Percentiles rank a stretch among this genome's conserved stretches.
Conservation (phyloP, 257 asterid species). For the Penstemon davidsonii region DNA sequence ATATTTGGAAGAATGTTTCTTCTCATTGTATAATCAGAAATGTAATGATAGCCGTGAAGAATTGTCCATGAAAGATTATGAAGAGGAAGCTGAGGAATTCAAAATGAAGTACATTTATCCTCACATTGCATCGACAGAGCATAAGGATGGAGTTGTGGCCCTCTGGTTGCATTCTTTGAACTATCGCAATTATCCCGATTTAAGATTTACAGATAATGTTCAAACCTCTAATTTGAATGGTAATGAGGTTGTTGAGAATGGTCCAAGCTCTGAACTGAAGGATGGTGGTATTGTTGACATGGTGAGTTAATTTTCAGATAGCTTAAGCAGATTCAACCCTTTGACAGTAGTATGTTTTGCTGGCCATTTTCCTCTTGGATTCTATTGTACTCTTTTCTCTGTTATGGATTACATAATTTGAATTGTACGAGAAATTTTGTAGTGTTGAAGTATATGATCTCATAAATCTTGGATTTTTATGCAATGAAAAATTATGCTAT, state of each 20-base stretch:
- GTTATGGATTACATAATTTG: too few species aligned
- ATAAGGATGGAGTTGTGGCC: slow-evolving; percentile 72
- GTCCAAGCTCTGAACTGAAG: slow-evolving; percentile 8
- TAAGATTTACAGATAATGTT: slow-evolving; percentile 20
- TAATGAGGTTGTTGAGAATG: slow-evolving; percentile 10
- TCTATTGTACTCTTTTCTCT: too few species aligned
- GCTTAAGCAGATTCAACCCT: too few species aligned
- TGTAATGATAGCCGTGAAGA: slow-evolving; percentile 80
- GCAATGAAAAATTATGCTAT: too few species aligned
- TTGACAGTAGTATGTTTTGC: too few species aligned
- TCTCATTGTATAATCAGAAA: slow-evolving; percentile 75
- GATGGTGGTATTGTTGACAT: slow-evolving; percentile 15
- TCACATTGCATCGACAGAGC: slow-evolving; percentile 76
- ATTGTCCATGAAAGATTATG: slow-evolving; percentile 69
- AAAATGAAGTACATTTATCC: slow-evolving; percentile 76
- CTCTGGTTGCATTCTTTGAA: slow-evolving; percentile 88
- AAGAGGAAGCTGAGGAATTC: slow-evolving; percentile 73
- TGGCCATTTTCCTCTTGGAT: too few species aligned
- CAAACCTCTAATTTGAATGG: neutral
- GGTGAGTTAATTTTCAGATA: slow-evolving; percentile 27
- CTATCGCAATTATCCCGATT: slow-evolving; percentile 81
- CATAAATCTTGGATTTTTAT: too few species aligned
- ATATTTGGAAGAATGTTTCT: slow-evolving; percentile 89
- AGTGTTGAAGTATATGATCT: too few species aligned
- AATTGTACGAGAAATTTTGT: too few species aligned